phyloP scores from a whole-genome alignment of 2,329 filamentous ascomycete species.

The Calonectria pteridis region DNA sequence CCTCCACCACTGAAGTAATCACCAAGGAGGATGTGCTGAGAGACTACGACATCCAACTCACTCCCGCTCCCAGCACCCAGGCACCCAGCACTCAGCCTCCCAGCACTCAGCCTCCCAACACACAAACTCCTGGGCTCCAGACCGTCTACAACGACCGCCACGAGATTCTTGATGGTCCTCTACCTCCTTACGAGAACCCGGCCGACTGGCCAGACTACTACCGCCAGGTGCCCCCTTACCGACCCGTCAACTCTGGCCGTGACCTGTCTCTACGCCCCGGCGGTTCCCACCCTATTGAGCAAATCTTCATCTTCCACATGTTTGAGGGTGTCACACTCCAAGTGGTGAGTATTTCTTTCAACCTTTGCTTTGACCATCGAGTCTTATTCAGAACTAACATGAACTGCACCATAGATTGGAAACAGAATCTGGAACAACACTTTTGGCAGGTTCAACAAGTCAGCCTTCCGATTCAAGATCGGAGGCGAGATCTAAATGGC shows the following conservation, averaged over 20 bases:
- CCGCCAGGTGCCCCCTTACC: constrained; percentile 23
- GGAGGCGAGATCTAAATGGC: constrained; percentile 17
- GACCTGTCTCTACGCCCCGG: constrained; percentile 10
- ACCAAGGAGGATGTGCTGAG: constrained; percentile 17
- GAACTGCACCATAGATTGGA: not conserved
- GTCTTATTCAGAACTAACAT: not conserved
- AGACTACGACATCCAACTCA: constrained; percentile 26
- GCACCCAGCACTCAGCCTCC: not conserved
- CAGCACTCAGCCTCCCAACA: not conserved
- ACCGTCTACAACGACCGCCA: not conserved
- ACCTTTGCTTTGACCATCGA: not conserved
- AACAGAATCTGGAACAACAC: constrained; percentile 26
- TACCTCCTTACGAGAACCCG: constrained; percentile 13
- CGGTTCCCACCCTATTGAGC: constrained; percentile 11
- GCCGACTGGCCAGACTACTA: constrained; percentile 22
- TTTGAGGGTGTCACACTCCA: constrained; percentile 20
- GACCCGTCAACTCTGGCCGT: constrained; percentile 10
- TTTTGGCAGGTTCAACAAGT: constrained; percentile 17
- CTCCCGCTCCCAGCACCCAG: not conserved
- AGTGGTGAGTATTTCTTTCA: constrained; percentile 4
- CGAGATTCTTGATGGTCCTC: not conserved
- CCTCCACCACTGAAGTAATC: constrained; percentile 15
- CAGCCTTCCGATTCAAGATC: constrained; percentile 13
- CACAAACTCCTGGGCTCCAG: not conserved
- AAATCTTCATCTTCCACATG: constrained; percentile 20